Evolutionary conservation across 768 basidiomycete genomes (phyloP).

Genomic region (Russula griseocarnosa): DNA sequence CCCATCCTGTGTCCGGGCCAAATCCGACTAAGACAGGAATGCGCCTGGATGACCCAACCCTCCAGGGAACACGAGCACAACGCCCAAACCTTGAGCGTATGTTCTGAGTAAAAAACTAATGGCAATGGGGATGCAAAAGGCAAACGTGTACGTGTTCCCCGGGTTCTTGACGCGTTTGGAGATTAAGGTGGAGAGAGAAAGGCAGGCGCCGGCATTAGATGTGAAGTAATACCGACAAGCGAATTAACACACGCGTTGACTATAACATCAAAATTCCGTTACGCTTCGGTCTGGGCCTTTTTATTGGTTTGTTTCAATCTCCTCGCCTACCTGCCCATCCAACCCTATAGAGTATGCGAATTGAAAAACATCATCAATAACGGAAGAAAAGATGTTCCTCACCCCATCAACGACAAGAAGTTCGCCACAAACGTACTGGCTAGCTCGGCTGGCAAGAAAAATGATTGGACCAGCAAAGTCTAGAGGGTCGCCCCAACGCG

Average conservation of each 20-base stretch:
- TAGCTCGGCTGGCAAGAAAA: slow-evolving; percentile 60
- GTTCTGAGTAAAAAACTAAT: neutral
- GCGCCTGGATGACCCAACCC: neutral
- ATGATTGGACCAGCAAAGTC: slow-evolving; percentile 68
- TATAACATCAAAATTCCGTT: slow-evolving; percentile 20
- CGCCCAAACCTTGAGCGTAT: neutral
- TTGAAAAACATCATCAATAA: slow-evolving; percentile 12
- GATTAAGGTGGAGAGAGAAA: slow-evolving; percentile 12
- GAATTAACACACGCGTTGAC: slow-evolving; percentile 15
- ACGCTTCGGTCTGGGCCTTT: slow-evolving; percentile 10
- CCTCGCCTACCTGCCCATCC: slow-evolving; percentile 32
- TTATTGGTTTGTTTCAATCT: slow-evolving; percentile 3
- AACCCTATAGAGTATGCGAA: slow-evolving; percentile 26
- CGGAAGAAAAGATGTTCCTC: slow-evolving; percentile 33
- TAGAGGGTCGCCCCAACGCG: slow-evolving; percentile 59
- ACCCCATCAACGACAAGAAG: slow-evolving; percentile 65
- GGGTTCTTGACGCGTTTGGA: slow-evolving; percentile 13
- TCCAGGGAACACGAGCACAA: neutral
- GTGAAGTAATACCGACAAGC: slow-evolving; percentile 18
- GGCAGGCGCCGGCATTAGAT: slow-evolving; percentile 8
- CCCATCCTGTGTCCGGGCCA: neutral
- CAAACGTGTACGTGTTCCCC: neutral
- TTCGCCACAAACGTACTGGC: slow-evolving; percentile 68
- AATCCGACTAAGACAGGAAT: neutral
- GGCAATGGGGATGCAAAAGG: neutral